Evolutionary conservation across 2,329 filamentous ascomycete species (phyloP), one percentile per base, ranked within the genome.

Genomic region (Arthroderma sp.): DNA sequence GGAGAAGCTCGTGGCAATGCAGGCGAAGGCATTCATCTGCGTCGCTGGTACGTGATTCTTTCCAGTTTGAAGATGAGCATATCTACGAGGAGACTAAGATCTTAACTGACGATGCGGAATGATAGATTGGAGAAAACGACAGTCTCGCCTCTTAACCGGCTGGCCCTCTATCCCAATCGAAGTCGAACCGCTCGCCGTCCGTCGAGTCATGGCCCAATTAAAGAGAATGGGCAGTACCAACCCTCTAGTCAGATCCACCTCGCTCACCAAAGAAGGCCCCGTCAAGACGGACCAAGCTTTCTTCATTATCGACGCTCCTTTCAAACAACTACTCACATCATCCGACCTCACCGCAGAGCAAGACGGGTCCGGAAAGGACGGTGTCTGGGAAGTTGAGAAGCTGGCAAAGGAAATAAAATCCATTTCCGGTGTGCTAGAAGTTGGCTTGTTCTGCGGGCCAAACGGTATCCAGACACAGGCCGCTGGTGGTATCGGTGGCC

Each of bases 141-240:
- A 87, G 49, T 67, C 74, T 32, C 77, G 84, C 36, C 76, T 98
- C 29, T 75, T 81, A 29, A 75, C 73, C 3, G 74, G 72, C 50
- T 98, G 89, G 87, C 82, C 85, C 54, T 72, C 72, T 30, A 85
- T 98, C 47, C 91, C 91, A 22, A 88, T 98, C 55, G 91, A 98
- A 66, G 86, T 98, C 40, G 82, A 88, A 31, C 91, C 89, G 22
- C 76, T 91, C 52, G 81, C 87, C 36, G 83, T 84, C 29, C 77
- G 80, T 49, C 79, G 81, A 50, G 86, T 96, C 11, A 75, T 93
- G 47, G 69, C 70, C 48, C 80, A 81, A 49, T 76, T 98, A 31
- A 72, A 71, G 44, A 71, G 73, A 31, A 74, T 98, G 48, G 91
- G 91, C 33, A 82, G 83, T 38, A 65, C 75, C 38, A 69, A 78